Base-by-base conservation (phyloP, 1,284 basidiomycete species). In the Lignosus rhinocerotis region DNA sequence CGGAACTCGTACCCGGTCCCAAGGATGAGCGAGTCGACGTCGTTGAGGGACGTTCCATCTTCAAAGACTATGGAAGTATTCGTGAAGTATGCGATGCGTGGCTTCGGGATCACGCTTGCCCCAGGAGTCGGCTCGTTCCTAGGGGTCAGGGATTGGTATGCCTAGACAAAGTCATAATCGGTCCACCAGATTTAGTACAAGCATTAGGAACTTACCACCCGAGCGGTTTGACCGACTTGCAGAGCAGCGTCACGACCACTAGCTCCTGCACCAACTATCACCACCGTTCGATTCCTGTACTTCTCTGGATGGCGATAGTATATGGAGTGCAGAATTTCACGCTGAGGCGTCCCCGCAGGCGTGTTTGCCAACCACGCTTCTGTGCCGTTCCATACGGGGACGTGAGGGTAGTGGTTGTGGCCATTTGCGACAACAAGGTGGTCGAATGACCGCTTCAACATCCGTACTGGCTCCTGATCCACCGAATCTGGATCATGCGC, bases 391-490 rank as follows among this genome's bases (percentile, higher is more conserved):
- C 80, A 83, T 3, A 62, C 60, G 1, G 78, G 77, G 3, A 77
- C 71, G 16, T 73, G 72, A 2, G 84, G 83, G 60, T 80, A 76
- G 61, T 82, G 81, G 59, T 83, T 79, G 60, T 83, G 80, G 4
- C 83, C 84, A 33, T 72, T 79, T 31, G 81, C 82, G 30, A 83
- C 76, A 41, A 86, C 72, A 33, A 86, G 72, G 65, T 85, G 83
- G 62, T 85, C 79, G 61, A 81, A 81, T 2, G 66, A 60, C 19
- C 56, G 54, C 51, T 44, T 60, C 17, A 58, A 33, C 3, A 50
- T 42, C 3, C 34, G 6, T 59, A 49, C 31, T 61, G 50, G 34
- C 55, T 44, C 43, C 12, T 45, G 30, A 9, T 50, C 58, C 12
- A 49, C 44, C 8, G 43, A 19, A 12, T 59, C 34, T 6, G 46